Percentiles rank a stretch among this genome's conserved stretches.
Conservation (phyloP, 2,329 filamentous ascomycete genomes). For the Trichoderma guizhouense region DNA sequence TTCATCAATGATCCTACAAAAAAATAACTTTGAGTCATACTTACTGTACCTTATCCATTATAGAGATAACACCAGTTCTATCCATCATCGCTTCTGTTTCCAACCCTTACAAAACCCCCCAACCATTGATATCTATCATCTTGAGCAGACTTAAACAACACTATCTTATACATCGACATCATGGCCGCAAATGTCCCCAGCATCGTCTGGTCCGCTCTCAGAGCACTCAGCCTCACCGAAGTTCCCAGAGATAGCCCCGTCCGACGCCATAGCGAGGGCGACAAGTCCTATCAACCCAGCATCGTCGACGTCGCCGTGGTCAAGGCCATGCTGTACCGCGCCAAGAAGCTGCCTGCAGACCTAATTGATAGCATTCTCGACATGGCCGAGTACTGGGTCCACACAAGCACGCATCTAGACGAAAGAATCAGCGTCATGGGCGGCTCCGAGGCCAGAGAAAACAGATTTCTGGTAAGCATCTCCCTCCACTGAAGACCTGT, state of each 20-base stretch:
- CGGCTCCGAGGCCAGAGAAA: slow-evolving; percentile 26
- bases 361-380: slow-evolving; percentile 56
- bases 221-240: neutral
- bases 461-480: slow-evolving; percentile 35
- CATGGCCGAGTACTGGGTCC: slow-evolving; percentile 61
- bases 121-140: neutral
- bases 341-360: slow-evolving; percentile 49
- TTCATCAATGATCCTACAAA: neutral
- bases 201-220: slow-evolving; percentile 8
- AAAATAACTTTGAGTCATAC: neutral
- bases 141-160: neutral
- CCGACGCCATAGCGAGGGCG: neutral
- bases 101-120: neutral
- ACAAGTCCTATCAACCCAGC: slow-evolving; percentile 33
- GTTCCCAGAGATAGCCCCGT: neutral
- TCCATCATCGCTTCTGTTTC: neutral
- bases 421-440: slow-evolving; percentile 24
- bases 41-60: neutral
- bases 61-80: neutral
- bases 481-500: neutral
- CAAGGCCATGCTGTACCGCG: slow-evolving; percentile 46
- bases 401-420: slow-evolving; percentile 38
- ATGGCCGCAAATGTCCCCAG: slow-evolving; percentile 1
- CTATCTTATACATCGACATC: neutral
- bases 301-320: slow-evolving; percentile 49